A percentile compares a stretch with the other conserved stretches of the same genome.
phyloP scores from a whole-genome alignment of 2,329 filamentous ascomycete genomes.

The Sordariomycetes sp. region DNA sequence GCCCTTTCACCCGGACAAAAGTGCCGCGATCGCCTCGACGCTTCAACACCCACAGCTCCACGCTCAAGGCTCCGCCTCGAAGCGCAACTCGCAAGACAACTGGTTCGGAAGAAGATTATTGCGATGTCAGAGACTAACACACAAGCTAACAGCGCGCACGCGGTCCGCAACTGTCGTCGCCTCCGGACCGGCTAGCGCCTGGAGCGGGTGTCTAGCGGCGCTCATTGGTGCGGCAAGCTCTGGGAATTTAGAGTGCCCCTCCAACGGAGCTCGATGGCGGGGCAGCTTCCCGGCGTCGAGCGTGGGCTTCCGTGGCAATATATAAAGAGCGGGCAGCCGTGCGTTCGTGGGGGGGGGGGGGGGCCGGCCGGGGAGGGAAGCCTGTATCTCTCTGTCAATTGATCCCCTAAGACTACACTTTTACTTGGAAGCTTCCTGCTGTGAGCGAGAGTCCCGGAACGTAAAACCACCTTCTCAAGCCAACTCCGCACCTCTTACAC shows the following conservation, averaged over 20 bases:
- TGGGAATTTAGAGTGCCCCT: not conserved
- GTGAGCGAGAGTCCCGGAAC: not conserved
- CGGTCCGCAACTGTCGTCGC: not conserved
- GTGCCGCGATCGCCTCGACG: no score
- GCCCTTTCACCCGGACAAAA: no score
- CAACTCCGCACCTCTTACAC: not conserved
- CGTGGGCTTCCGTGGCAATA: not conserved
- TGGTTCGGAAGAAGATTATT: not conserved
- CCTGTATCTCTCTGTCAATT: not conserved
- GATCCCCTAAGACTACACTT: not conserved
- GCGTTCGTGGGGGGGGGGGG: no score
- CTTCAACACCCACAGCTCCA: no score
- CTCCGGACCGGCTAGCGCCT: not conserved
- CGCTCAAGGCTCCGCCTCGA: not conserved
- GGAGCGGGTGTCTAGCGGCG: not conserved
- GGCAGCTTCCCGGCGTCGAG: not conserved
- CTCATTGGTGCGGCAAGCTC: slow-evolving; percentile 2
- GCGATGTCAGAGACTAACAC: not conserved
- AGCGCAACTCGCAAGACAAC: not conserved
- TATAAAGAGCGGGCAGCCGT: not conserved
- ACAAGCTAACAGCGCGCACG: not conserved
- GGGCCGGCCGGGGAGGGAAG: no score
- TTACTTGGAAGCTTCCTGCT: not conserved
- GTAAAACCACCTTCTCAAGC: not conserved
- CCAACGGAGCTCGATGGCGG: not conserved